phyloP scores from a whole-genome alignment of 164 flowering plant genomes.

The Piper betle region DNA sequence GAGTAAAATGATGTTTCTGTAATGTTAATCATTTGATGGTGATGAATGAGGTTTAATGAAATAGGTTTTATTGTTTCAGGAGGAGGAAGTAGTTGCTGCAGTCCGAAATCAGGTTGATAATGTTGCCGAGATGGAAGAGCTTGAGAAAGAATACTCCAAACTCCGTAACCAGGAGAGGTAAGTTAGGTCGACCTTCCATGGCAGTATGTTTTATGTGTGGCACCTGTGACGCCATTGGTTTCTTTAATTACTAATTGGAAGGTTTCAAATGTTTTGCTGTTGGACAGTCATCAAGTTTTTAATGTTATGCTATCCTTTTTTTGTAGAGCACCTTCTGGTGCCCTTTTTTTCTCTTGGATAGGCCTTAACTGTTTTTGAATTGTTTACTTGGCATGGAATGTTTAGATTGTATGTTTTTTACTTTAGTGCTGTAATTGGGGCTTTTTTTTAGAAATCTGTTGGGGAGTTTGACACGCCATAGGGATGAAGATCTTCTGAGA shows the following conservation, averaged over 20 bases:
- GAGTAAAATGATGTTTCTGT: too few species aligned
- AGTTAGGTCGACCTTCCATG: constrained; percentile 10
- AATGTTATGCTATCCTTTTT: too few species aligned
- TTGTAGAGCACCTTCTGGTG: too few species aligned
- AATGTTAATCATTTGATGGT: too few species aligned
- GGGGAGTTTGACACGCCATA: constrained; percentile 52
- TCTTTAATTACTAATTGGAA: too few species aligned
- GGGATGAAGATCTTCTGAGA: constrained; percentile 72
- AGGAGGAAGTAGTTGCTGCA: constrained; percentile 12
- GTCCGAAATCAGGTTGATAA: constrained; percentile 8
- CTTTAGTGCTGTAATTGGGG: neutral
- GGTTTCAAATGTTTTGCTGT: too few species aligned
- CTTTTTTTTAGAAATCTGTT: constrained; percentile 45
- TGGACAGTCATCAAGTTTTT: too few species aligned
- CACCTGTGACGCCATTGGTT: too few species aligned
- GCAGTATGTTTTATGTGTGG: too few species aligned
- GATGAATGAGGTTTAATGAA: neutral
- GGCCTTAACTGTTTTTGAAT: neutral
- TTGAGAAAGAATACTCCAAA: constrained; percentile 55
- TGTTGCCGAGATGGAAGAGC: constrained; percentile 62
- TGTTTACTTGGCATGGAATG: too few species aligned
- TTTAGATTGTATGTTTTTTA: too few species aligned
- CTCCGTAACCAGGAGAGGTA: constrained; percentile 59
- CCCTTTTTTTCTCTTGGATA: neutral
- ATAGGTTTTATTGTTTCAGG: neutral